Conservation (phyloP, 352 stramenopile species). For the Globisporangium nagaii region DNA sequence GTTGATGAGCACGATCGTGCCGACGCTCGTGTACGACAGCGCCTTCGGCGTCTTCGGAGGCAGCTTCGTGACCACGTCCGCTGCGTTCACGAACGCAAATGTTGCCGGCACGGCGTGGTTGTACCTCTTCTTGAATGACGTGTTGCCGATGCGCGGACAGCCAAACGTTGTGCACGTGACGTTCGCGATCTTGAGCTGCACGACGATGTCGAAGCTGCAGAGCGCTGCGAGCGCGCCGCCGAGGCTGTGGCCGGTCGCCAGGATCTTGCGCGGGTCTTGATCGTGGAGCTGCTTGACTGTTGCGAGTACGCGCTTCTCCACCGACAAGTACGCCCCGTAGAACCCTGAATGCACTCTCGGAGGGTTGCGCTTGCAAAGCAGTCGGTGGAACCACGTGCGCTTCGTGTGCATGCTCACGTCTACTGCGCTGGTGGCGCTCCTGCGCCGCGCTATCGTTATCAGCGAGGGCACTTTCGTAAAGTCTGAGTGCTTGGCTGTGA, state of each 20-base stretch:
- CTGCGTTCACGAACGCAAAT: conserved; percentile 38
- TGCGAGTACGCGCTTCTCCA: conserved; percentile 23
- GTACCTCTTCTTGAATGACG: conserved; percentile 34
- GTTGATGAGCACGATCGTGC: conserved; percentile 30
- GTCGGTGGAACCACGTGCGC: conserved; percentile 19
- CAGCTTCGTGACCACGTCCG: conserved; percentile 35
- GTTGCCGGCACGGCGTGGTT: conserved; percentile 22
- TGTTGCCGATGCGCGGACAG: conserved; percentile 32
- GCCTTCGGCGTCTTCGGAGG: conserved; percentile 32
- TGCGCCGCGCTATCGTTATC: not conserved
- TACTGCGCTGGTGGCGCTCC: not conserved
- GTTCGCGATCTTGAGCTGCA: conserved; percentile 20
- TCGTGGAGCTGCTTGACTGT: conserved; percentile 14
- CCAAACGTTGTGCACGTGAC: conserved; percentile 38
- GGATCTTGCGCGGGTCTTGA: conserved; percentile 17
- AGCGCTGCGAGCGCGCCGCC: conserved; percentile 34
- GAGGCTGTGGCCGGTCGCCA: conserved; percentile 36
- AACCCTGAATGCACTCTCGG: conserved; percentile 42
- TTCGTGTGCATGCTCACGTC: not conserved
- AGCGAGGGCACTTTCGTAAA: conserved; percentile 13
- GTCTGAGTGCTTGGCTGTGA: conserved; percentile 19
- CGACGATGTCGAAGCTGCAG: conserved; percentile 33
- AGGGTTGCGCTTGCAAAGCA: conserved; percentile 25
- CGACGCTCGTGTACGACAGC: conserved; percentile 32
- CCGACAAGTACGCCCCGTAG: conserved; percentile 29